Evolutionary conservation across 1,139 yeast species (phyloP).

Genomic region (Diutina siamensis): DNA sequence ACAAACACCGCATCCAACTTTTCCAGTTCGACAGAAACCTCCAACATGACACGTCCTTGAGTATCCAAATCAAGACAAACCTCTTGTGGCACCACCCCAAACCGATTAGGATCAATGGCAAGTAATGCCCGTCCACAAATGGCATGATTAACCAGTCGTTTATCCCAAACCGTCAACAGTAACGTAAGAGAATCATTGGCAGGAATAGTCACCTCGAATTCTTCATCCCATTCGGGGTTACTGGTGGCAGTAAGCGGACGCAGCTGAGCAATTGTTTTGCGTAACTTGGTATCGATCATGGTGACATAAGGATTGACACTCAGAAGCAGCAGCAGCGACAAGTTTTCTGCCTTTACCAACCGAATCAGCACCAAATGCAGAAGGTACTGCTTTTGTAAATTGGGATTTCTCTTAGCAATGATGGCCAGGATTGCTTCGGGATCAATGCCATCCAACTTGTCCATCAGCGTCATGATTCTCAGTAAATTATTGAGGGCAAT

Average conservation of each 20-base stretch:
- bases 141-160: slow-evolving; percentile 40
- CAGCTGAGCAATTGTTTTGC: slow-evolving; percentile 60
- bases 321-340: slow-evolving; percentile 39
- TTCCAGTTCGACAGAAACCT: slow-evolving; percentile 69
- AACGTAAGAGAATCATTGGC: slow-evolving; percentile 33
- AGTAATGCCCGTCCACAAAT: slow-evolving; percentile 60
- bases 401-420: slow-evolving; percentile 24
- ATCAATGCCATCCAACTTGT: slow-evolving; percentile 51
- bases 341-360: slow-evolving; percentile 59
- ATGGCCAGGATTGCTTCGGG: slow-evolving; percentile 48
- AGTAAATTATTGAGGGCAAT: slow-evolving; percentile 66
- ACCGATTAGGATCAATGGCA: slow-evolving; percentile 53
- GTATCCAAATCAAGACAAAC: slow-evolving; percentile 51
- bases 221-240: slow-evolving; percentile 86
- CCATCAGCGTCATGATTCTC: slow-evolving; percentile 45
- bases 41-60: slow-evolving; percentile 53
- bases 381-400: slow-evolving; percentile 20
- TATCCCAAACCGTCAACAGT: slow-evolving; percentile 68
- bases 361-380: slow-evolving; percentile 58
- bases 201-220: slow-evolving; percentile 49
- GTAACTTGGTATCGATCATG: slow-evolving; percentile 47
- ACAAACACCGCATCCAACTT: slow-evolving; percentile 67
- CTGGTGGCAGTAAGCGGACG: slow-evolving; percentile 39
- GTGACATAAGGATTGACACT: slow-evolving; percentile 58
- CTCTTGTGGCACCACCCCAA: slow-evolving; percentile 60